Evolutionary conservation across 768 basidiomycete species (phyloP).

Genomic region (Leccinum rimulosum): DNA sequence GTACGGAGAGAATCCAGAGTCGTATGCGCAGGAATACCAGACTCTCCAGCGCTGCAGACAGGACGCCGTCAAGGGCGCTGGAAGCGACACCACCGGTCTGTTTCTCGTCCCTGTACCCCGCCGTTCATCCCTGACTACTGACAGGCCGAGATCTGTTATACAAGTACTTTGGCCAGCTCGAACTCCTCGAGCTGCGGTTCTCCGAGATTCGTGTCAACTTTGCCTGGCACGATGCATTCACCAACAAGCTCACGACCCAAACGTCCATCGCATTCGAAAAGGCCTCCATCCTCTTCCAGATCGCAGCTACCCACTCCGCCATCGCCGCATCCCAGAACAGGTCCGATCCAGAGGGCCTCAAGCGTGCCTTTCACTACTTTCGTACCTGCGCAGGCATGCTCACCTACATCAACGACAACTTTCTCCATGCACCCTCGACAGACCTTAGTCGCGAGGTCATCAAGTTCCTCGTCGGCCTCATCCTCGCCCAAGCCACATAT

Average conservation of each 20-base stretch:
- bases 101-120: neutral
- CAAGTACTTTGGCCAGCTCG: constrained; percentile 99
- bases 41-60: constrained; percentile 88
- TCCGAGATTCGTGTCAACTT: constrained; percentile 95
- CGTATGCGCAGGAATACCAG: constrained; percentile 81
- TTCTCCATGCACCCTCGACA: constrained; percentile 94
- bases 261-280: constrained; percentile 98
- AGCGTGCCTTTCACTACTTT: constrained; percentile 91
- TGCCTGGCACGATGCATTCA: constrained; percentile 97
- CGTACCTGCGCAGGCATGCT: constrained; percentile 92
- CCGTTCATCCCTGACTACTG: neutral
- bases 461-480: constrained; percentile 86
- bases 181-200: constrained; percentile 94
- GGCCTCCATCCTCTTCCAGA: constrained; percentile 95
- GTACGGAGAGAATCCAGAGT: constrained; percentile 72
- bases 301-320: constrained; percentile 89
- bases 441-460: constrained; percentile 93
- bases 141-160: constrained; percentile 89
- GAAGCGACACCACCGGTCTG: constrained; percentile 91
- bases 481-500: constrained; percentile 92
- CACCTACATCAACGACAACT: constrained; percentile 99
- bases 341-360: constrained; percentile 87
- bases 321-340: constrained; percentile 85
- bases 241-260: constrained; percentile 88
- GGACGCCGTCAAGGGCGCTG: constrained; percentile 94